Base-by-base conservation (phyloP, 192 early-diverging fungal genomes). In the Backusella mclennaniae region DNA sequence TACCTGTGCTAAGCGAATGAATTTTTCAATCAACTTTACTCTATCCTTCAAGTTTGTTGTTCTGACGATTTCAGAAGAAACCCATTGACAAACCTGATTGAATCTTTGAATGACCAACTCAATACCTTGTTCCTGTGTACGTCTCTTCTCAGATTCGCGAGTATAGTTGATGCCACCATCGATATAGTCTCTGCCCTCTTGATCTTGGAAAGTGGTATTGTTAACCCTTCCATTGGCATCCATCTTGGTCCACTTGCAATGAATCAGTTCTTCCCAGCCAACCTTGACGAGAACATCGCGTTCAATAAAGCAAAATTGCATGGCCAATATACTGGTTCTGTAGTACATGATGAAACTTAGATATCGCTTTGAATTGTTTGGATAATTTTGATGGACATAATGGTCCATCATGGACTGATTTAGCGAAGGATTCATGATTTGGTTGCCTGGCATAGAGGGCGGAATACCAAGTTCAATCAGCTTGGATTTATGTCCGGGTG, bases 1-100 rank as follows among this genome's bases (percentile, higher is more conserved):
- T 83, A 87, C 88, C 69, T 88, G 83, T 3, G 90, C 90, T 35
- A 91, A 84, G 35, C 87, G 80, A 71, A 91, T 91, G 63, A 90
- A 89, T 66, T 90, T 90, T 67, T 90, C 89, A 31, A 91, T 80
- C 14, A 90, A 86, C 39, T 80, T 80, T 14, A 85, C 87, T 35
- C 90, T 78, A 33, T 81, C 74, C 6, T 87, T 86, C 17, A 86
- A 6, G 66, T 82, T 80, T 9, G 39, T 71, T 23, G 85, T 84
- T 56, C 79, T 56, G 11, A 91, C 67, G 42, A 91, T 89, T 77
- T 88, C 86, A 12, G 84, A 84, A 4, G 88, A 76, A 0, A 90
- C 90, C 90, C 90, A 91, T 42, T 85, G 82, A 59, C 86, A 86
- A 5, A 84, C 83, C 1, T 71, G 26, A 41, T 85, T 85, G 69